These are phyloP conservation scores for Gossypium lobatum DNA, from an alignment of 441 rosid genomes.

Conservation along the genomic window DNA sequence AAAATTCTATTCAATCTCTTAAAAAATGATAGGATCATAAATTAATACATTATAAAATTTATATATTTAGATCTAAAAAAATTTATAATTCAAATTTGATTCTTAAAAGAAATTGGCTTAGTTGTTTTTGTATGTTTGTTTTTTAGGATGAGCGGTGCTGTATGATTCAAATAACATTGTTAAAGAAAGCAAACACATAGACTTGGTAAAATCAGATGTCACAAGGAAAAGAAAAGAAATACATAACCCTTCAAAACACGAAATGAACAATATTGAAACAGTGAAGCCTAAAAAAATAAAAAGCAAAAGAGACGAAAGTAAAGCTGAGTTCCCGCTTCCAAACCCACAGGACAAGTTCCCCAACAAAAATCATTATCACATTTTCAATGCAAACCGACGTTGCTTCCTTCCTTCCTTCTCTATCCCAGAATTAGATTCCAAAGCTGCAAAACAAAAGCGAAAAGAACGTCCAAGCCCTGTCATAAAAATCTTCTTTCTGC, in stretches of 20 bases:
- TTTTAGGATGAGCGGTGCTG: no score
- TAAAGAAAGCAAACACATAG: no score
- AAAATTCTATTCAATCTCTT: no score
- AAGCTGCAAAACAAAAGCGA: background rate
- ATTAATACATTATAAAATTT: no score
- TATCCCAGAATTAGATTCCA: slow-evolving; percentile 5
- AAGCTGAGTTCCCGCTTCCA: slow-evolving; percentile 8
- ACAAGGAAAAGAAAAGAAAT: background rate
- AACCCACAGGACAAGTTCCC: slow-evolving; percentile 1
- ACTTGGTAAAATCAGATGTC: no score
- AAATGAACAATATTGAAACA: background rate
- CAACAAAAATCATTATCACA: background rate
- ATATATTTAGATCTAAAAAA: no score
- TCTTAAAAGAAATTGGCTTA: no score
- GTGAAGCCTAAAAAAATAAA: background rate
- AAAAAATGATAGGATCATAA: no score
- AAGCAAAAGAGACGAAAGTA: background rate
- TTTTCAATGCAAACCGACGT: background rate
- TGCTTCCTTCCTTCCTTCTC: background rate
- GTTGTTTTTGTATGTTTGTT: no score
- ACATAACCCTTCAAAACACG: background rate
- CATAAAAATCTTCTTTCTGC: background rate
- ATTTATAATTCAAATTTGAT: no score
- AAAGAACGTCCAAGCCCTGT: background rate
- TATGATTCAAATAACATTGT: no score